These are phyloP conservation scores for Candida vartiovaarae DNA, from an alignment of 805 yeast species.

Conservation along the genomic window DNA sequence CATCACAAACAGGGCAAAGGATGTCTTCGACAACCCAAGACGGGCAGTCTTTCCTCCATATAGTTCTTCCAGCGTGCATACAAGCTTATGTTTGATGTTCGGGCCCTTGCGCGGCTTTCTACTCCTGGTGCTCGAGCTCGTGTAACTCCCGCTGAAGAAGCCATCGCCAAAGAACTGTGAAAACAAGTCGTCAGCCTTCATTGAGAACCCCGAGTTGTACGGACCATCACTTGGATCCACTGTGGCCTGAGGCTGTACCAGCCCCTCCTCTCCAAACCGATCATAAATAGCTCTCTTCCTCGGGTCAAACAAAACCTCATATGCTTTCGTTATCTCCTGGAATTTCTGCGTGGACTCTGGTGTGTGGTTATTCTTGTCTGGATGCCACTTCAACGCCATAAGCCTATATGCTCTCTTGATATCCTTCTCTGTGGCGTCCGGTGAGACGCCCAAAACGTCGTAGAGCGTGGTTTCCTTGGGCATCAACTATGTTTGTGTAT, in stretches of 20 bases:
- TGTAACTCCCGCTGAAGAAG: slow-evolving; percentile 5
- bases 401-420: slow-evolving; percentile 50
- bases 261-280: slow-evolving; percentile 84
- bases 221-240: slow-evolving; percentile 2
- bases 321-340: slow-evolving; percentile 80
- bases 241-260: slow-evolving; percentile 51
- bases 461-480: slow-evolving; percentile 63
- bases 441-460: slow-evolving; percentile 49
- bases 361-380: slow-evolving; percentile 66
- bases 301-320: slow-evolving; percentile 75
- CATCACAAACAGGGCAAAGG: slow-evolving; percentile 44
- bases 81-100: slow-evolving; percentile 49
- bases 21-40: slow-evolving; percentile 46
- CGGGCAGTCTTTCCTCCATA: slow-evolving; percentile 51
- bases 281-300: slow-evolving; percentile 86
- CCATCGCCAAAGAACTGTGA: slow-evolving; percentile 27
- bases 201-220: slow-evolving; percentile 3
- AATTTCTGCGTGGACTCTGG: slow-evolving; percentile 93
- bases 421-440: slow-evolving; percentile 38
- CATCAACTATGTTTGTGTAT: slow-evolving; percentile 31
- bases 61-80: slow-evolving; percentile 47
- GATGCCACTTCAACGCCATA: slow-evolving; percentile 68
- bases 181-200: slow-evolving; percentile 24
- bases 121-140: slow-evolving; percentile 3
- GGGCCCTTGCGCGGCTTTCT: slow-evolving; percentile 33